These are phyloP conservation scores for Calonectria leucothoes DNA, from an alignment of 2,329 filamentous ascomycete species.

Conservation along the genomic window DNA sequence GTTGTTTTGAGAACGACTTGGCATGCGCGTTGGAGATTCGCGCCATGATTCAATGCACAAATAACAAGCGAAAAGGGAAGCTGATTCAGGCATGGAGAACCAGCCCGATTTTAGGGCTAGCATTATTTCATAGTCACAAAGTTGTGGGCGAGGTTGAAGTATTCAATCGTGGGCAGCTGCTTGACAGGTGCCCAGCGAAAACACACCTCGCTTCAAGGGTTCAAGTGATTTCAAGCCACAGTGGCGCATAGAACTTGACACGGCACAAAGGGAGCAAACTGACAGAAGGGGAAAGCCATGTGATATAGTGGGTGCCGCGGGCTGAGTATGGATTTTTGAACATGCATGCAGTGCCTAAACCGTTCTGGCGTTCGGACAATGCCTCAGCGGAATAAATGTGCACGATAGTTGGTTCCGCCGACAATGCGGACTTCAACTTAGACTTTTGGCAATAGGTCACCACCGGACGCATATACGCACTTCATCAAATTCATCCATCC, in stretches of 20 bases:
- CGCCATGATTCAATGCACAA: slow-evolving; percentile 1
- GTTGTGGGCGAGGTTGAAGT: background rate
- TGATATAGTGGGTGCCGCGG: background rate
- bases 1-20: background rate
- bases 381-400: background rate
- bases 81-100: slow-evolving; percentile 18
- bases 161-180: background rate
- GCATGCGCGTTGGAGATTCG: background rate
- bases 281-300: background rate
- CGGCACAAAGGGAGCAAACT: background rate
- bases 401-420: background rate
- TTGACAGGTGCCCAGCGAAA: slow-evolving; percentile 1
- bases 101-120: background rate
- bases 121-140: background rate
- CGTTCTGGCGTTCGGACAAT: background rate
- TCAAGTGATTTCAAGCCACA: background rate
- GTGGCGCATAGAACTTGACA: slow-evolving; percentile 9
- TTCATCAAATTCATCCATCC: background rate
- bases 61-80: background rate
- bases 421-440: background rate
- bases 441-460: background rate
- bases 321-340: background rate
- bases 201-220: background rate
- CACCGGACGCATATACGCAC: background rate
- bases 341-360: background rate